Evolutionary conservation across 805 yeast genomes (phyloP), one percentile per base, ranked within the genome.

Genomic region (Spathaspora sp.): DNA sequence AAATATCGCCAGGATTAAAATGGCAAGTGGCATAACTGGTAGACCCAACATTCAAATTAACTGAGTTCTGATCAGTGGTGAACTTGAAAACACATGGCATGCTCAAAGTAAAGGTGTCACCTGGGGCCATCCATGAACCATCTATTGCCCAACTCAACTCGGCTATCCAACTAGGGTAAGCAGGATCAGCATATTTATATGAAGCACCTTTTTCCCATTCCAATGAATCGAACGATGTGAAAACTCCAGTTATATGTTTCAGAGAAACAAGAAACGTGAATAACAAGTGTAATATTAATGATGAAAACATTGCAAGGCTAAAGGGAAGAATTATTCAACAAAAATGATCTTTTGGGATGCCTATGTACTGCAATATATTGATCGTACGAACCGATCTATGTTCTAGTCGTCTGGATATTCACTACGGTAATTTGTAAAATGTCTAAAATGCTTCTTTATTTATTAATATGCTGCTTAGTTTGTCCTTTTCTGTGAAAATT

Each of bases 31-130:
- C 70, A 49, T 54, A 63, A 5, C 44, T 39, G 2, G 56, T 28
- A 23, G 54, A 7, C 6, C 18, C 35, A 68, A 50, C 63, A 7
- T n/a, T 28, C n/a, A 60, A 55, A 28, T 49, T 46, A 10, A 66
- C 46, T 2, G 55, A 20, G 20, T 51, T 5, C 10, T 52, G 31
- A 9, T 53, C 23, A 7, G 60, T 44, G 7, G 64, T 61, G 49
- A 65, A 60, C 45, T 63, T 63, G 52, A 55, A 66, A 12, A 60
- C 66, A 52, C 66, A 60, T 3, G 69, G 69, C 52, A 67, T 45
- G 23, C 47, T 47, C 47, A 67, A 60, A 8, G 57, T 49, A 38
- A 67, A 66, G 8, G 67, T 64, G 49, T 67, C 72, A 38, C 67
- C 67, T 0, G 70, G 42, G 0, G 16, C 11, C 2, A 58, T 55